These are phyloP conservation scores for Mycosarcoma mackinlayi DNA, from an alignment of 1,284 basidiomycete genomes.

Conservation along the genomic window DNA sequence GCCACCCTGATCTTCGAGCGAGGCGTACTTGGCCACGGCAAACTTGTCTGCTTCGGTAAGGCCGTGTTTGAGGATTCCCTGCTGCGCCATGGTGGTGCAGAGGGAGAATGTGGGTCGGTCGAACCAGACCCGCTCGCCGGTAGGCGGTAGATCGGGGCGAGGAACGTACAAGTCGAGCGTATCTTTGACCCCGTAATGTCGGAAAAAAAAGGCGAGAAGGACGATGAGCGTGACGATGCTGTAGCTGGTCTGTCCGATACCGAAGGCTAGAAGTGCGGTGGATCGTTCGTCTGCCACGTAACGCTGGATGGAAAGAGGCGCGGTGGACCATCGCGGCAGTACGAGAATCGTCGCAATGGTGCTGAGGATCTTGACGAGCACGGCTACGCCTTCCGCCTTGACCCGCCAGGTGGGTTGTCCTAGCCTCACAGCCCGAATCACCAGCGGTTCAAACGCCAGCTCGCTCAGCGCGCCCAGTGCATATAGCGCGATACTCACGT, in stretches of 20 bases:
- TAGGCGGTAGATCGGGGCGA: conserved; percentile 10
- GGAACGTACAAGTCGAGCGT: conserved; percentile 75
- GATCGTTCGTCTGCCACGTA: conserved; percentile 14
- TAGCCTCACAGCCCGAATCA: conserved; percentile 52
- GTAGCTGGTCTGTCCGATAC: conserved; percentile 56
- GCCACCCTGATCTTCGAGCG: conserved; percentile 64
- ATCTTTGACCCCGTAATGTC: conserved; percentile 81
- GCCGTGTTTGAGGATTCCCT: conserved; percentile 90
- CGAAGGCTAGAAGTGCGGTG: conserved; percentile 56
- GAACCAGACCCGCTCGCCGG: conserved; percentile 11
- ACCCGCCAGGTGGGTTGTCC: conserved; percentile 50
- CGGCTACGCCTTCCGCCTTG: conserved; percentile 59
- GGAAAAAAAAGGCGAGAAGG: conserved; percentile 25
- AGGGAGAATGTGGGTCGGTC: conserved; percentile 68
- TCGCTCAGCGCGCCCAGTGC: conserved; percentile 58
- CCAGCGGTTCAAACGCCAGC: conserved; percentile 59
- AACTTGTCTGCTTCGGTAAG: conserved; percentile 96
- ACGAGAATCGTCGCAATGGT: conserved; percentile 36
- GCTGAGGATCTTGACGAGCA: conserved; percentile 51
- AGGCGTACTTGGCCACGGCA: conserved; percentile 58
- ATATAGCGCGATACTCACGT: conserved; percentile 53
- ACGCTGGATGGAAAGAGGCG: background rate
- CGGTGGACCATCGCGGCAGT: conserved; percentile 11
- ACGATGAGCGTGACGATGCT: conserved; percentile 44
- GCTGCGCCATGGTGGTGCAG: conserved; percentile 81